Evolutionary conservation across 2,329 filamentous ascomycete genomes (phyloP).

Genomic region (Calonectria leucothoes): DNA sequence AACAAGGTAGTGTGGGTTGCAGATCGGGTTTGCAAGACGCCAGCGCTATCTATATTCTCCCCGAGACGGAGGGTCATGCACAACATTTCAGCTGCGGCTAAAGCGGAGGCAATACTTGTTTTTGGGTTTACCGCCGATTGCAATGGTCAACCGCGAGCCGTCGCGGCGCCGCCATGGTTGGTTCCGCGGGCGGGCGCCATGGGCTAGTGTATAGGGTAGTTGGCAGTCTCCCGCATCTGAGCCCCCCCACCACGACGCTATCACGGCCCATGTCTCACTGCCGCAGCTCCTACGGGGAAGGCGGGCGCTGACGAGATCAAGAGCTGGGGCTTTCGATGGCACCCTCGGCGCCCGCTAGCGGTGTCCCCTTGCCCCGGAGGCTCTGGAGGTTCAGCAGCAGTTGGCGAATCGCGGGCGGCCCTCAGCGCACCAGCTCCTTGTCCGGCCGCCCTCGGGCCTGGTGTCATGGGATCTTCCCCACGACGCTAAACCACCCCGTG

Average conservation of each 20-base stretch:
- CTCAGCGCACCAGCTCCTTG: not conserved
- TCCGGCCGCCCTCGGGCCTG: not conserved
- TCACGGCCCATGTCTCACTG: not conserved
- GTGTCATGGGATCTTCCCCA: slow-evolving; percentile 1
- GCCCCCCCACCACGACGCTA: not conserved
- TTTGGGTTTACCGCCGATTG: too few relatives aligned
- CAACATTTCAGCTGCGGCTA: not conserved
- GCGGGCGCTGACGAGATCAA: not conserved
- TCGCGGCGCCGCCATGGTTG: not conserved
- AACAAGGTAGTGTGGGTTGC: not conserved
- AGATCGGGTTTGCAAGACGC: not conserved
- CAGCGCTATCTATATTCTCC: not conserved
- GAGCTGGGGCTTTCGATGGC: not conserved
- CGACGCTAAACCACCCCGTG: not conserved
- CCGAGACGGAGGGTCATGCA: slow-evolving; percentile 6
- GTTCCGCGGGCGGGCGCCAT: not conserved
- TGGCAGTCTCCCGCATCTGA: not conserved
- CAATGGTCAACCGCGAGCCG: not conserved
- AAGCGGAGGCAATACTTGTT: not conserved
- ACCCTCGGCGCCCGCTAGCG: not conserved
- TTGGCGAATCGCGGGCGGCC: not conserved
- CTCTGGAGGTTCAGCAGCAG: not conserved
- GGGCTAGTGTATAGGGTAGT: not conserved
- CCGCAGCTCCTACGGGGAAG: not conserved
- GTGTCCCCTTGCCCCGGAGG: not conserved